A percentile compares a stretch with the other conserved stretches of the same genome.
phyloP scores from a whole-genome alignment of 371 early-diverging fungal species.

The Mortierella sp. region DNA sequence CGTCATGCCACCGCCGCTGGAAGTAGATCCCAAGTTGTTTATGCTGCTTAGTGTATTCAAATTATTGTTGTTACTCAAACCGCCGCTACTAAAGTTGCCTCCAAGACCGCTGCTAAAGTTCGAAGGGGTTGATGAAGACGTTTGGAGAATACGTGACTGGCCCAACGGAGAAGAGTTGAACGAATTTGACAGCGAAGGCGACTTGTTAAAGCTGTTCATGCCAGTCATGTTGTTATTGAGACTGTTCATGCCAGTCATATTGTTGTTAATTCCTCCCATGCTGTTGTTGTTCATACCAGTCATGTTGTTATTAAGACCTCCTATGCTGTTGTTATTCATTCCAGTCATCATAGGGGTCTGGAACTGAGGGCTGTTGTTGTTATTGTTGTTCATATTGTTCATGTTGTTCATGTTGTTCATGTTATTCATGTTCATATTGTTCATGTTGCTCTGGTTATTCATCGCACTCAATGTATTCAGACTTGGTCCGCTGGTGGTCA shows the following conservation, averaged over 20 bases:
- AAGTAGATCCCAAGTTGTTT: conserved; percentile 3
- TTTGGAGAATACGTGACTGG: conserved; percentile 45
- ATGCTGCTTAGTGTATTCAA: conserved; percentile 15
- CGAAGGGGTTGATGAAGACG: conserved; percentile 24
- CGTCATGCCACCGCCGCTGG: conserved; percentile 18
- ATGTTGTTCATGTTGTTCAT: conserved; percentile 33
- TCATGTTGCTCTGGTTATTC: conserved; percentile 22
- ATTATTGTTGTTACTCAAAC: conserved; percentile 11
- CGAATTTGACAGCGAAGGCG: conserved; percentile 48
- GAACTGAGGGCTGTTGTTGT: conserved; percentile 34
- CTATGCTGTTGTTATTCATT: conserved; percentile 30
- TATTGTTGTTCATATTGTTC: conserved; percentile 15
- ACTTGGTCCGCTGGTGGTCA: conserved; percentile 32
- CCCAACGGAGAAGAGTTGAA: conserved; percentile 41
- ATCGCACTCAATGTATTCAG: conserved; percentile 28
- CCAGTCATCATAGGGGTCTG: conserved; percentile 47
- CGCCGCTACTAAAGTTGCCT: conserved; percentile 14
- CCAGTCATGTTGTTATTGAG: conserved; percentile 24
- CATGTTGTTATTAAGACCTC: conserved; percentile 10
- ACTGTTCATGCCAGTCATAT: conserved; percentile 16
- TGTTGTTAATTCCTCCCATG: conserved; percentile 18
- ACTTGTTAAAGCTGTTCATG: conserved; percentile 46
- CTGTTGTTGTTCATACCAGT: conserved; percentile 18
- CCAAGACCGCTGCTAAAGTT: conserved; percentile 36
- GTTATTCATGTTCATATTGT: conserved; percentile 23